Base-by-base conservation (phyloP, 139 green algal genomes). In the Yamagishiella unicocca region DNA sequence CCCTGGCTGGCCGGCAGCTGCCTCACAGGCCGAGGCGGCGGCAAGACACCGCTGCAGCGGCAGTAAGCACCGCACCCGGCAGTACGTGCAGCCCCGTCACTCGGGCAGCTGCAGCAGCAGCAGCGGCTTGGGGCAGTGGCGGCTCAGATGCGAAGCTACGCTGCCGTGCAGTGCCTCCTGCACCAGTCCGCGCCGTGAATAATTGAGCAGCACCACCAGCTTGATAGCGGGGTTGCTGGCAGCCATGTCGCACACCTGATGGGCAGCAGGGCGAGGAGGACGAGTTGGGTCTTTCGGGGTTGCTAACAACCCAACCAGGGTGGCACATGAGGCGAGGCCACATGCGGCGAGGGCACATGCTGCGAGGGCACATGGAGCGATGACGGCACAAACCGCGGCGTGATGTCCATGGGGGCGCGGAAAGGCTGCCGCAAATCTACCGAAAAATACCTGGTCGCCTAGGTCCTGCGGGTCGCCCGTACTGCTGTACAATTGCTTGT, bases 201-300 rank as follows among this genome's bases (percentile, higher is more conserved):
- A 89, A 46, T 89, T 89, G 31, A 89, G 73, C 72, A 84, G 35
- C 74, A 89, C 84, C 74, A 89, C 84, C 61, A 84, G 35, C 27
- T 64, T 76, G 22, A 55, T 12, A 19, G 25, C 29, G 29, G 46
- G 46, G 37, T 55, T 70, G 46, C 7, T 1, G 35, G 67, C 62
- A 22, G 64, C 67, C 46, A 40, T 2, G 9, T 24, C 4, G 38
- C 82, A 87, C 33, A 87, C 66, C 82, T 87, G 82, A 0, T 7
- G 53, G 42, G 27, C 6, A 42, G 42, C 6, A 35, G 67, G 33
- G 4, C 2, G 33, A n/a, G 22, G 58, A 35, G 22, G 6, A 68
- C 6, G n/a, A n/a, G n/a, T n/a, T n/a, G n/a, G n/a, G n/a, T n/a
- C n/a, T n/a, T n/a, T n/a, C n/a, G n/a, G n/a, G n/a, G n/a, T n/a